Evolutionary conservation across 306 rosid species (phyloP).

Genomic region (Trifolium subterraneum): DNA sequence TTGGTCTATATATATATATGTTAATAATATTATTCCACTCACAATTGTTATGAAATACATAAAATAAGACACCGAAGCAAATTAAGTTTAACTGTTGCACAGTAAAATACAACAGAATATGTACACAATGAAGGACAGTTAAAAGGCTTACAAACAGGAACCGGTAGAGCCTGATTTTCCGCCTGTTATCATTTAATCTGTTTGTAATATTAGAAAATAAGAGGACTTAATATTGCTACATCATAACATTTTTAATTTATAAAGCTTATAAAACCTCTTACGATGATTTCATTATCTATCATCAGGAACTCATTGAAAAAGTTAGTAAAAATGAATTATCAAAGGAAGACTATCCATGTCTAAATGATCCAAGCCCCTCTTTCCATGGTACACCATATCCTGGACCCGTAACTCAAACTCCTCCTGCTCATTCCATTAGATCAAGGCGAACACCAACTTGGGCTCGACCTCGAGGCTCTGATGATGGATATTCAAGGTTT

Average conservation of each 20-base stretch:
- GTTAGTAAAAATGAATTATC: slow-evolving; percentile 80
- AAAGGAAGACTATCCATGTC: slow-evolving; percentile 86
- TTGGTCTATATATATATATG: neutral
- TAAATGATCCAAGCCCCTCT: slow-evolving; percentile 85
- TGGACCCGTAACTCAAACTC: slow-evolving; percentile 51
- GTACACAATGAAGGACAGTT: neutral
- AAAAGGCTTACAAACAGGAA: neutral
- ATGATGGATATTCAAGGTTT: slow-evolving; percentile 97
- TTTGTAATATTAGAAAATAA: slow-evolving; percentile 30
- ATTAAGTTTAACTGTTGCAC: neutral
- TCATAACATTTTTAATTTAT: neutral
- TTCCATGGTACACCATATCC: slow-evolving; percentile 63
- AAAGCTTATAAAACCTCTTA: slow-evolving; percentile 35
- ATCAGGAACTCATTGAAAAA: slow-evolving; percentile 87
- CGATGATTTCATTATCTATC: slow-evolving; percentile 29
- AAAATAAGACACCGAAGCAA: neutral
- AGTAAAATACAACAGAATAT: neutral
- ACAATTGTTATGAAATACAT: neutral
- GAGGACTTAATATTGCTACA: slow-evolving; percentile 7
- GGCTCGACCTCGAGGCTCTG: slow-evolving; percentile 89
- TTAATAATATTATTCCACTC: neutral
- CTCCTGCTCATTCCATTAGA: slow-evolving; percentile 83
- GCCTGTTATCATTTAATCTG: slow-evolving; percentile 3
- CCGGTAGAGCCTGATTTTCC: neutral
- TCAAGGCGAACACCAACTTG: slow-evolving; percentile 87